phyloP scores from a whole-genome alignment of 2,329 filamentous ascomycete species.

The Chaetomium strumarium region DNA sequence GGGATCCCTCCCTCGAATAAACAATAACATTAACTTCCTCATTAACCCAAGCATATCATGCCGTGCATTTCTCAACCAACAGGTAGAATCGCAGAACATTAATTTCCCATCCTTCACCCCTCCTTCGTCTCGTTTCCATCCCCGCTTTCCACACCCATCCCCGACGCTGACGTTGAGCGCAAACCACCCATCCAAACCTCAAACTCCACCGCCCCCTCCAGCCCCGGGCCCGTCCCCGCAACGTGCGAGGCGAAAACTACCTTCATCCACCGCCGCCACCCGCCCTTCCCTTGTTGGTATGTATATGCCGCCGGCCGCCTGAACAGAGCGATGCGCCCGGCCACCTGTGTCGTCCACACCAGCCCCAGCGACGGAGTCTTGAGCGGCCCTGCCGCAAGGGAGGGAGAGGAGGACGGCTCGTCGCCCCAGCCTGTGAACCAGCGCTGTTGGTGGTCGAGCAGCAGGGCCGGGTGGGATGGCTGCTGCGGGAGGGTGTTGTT shows the following conservation, averaged over 20 bases:
- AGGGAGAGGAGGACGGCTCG: constrained; percentile 36
- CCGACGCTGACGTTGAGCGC: constrained; percentile 30
- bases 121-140: not conserved
- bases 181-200: constrained; percentile 67
- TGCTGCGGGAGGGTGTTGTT: constrained; percentile 34
- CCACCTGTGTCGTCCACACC: constrained; percentile 86
- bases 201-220: constrained; percentile 57
- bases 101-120: not conserved
- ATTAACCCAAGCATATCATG: not conserved
- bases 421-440: constrained; percentile 98
- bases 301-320: constrained; percentile 56
- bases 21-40: not conserved
- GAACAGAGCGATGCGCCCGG: constrained; percentile 73
- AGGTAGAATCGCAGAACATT: no score
- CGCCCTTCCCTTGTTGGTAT: constrained; percentile 34
- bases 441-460: constrained; percentile 81
- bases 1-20: not conserved
- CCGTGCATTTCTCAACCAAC: not conserved
- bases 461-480: constrained; percentile 45
- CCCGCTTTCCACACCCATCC: constrained; percentile 14
- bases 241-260: constrained; percentile 84
- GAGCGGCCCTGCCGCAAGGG: constrained; percentile 27
- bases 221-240: constrained; percentile 42
- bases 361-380: constrained; percentile 86
- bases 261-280: constrained; percentile 75